Conservation (phyloP, 371 early-diverging fungal species). For the Mortierella sp. region DNA sequence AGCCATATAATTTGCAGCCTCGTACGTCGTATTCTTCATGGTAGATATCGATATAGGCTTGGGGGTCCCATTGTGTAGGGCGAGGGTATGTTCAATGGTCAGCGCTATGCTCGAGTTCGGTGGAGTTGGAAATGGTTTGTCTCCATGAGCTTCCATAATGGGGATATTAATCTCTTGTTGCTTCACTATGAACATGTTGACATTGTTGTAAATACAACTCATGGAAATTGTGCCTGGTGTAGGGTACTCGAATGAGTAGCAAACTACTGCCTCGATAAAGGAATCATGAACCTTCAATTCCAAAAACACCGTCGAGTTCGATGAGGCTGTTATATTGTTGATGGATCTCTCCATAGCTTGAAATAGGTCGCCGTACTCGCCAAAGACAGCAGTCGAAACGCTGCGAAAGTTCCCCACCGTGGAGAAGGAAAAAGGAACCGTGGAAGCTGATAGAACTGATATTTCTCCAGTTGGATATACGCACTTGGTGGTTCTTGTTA, state of each 20-base stretch:
- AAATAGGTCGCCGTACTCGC: neutral
- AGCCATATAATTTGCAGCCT: neutral
- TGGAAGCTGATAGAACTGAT: neutral
- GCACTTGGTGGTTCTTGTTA: neutral
- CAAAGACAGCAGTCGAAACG: neutral
- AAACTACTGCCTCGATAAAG: too few species aligned
- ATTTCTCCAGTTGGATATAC: neutral
- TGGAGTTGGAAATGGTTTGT: neutral
- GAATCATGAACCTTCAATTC: too few species aligned
- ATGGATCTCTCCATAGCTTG: neutral
- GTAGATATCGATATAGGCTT: neutral
- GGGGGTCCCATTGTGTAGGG: neutral
- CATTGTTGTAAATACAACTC: neutral
- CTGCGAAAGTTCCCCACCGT: neutral
- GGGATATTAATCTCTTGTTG: neutral
- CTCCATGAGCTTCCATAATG: neutral
- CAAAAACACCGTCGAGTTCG: too few species aligned
- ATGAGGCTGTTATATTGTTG: too few species aligned
- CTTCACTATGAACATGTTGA: neutral
- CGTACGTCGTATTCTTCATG: neutral
- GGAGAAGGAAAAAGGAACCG: neutral
- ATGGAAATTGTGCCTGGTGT: neutral
- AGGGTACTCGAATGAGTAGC: too few species aligned
- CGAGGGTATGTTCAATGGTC: neutral
- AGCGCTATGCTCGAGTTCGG: neutral